Conservation (phyloP, 805 yeast species). For the Saccharomyces jurei region DNA sequence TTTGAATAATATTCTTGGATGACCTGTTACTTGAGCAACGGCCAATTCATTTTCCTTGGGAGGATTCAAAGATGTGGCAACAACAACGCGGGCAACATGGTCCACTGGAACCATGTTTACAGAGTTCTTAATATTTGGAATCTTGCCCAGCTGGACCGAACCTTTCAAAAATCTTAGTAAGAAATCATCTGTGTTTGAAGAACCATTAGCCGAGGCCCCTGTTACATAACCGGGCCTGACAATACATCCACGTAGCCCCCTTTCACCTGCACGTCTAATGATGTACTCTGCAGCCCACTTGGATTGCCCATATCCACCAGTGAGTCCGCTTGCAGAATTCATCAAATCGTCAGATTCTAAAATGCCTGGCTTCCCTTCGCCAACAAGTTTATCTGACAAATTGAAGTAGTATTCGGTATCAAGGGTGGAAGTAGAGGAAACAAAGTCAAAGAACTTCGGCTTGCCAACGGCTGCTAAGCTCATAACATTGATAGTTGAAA, state of each 20-base stretch:
- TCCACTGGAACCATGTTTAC: conserved; percentile 98
- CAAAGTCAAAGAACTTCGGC: conserved; percentile 81
- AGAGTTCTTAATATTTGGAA: conserved; percentile 78
- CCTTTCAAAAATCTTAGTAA: conserved; percentile 91
- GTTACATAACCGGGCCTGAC: conserved; percentile 95
- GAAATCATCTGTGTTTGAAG: conserved; percentile 95
- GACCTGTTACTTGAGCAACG: conserved; percentile 96
- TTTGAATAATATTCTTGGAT: conserved; percentile 80
- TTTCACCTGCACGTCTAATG: conserved; percentile 76
- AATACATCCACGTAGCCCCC: conserved; percentile 82
- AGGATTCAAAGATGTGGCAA: conserved; percentile 75
- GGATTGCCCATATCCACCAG: conserved; percentile 93
- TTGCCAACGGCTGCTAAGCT: conserved; percentile 59
- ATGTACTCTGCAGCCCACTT: conserved; percentile 96
- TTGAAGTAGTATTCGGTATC: conserved; percentile 77
- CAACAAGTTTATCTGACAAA: conserved; percentile 60
- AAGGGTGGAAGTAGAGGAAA: conserved; percentile 88
- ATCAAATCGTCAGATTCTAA: conserved; percentile 74
- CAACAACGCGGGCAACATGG: conserved; percentile 89
- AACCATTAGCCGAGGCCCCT: conserved; percentile 77
- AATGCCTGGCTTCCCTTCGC: conserved; percentile 63
- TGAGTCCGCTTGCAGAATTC: conserved; percentile 77
- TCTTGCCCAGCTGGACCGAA: conserved; percentile 74
- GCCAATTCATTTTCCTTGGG: conserved; percentile 44
- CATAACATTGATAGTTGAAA: conserved; percentile 78